Percentiles rank a stretch among this genome's conserved stretches.
Evolutionary conservation across 2,329 filamentous ascomycete species (phyloP).

Genomic region (Tympanopsis confertula): DNA sequence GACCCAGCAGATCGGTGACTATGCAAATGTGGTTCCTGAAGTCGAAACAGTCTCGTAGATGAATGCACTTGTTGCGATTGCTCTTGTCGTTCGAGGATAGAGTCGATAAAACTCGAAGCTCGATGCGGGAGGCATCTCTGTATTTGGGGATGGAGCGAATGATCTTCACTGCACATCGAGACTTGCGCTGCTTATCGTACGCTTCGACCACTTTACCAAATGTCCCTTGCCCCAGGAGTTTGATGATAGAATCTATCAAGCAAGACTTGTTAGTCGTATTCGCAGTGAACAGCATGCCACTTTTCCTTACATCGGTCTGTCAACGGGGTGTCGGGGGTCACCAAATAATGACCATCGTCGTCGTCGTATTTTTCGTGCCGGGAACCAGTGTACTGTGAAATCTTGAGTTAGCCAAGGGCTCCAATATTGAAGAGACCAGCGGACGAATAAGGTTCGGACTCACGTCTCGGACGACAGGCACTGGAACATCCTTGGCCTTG

Average conservation of each 20-base stretch:
- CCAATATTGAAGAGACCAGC: constrained; percentile 5
- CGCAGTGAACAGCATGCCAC: too few species aligned
- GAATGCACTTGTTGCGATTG: constrained; percentile 93
- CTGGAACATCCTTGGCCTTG: constrained; percentile 71
- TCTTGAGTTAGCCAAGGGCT: constrained; percentile 7
- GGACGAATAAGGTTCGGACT: constrained; percentile 20
- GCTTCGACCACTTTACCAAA: constrained; percentile 98
- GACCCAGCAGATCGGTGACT: constrained; percentile 63
- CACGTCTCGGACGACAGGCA: constrained; percentile 52
- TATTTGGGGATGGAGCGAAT: constrained; percentile 98
- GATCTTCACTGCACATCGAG: constrained; percentile 87
- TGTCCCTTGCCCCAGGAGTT: constrained; percentile 86
- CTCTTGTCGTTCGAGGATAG: constrained; percentile 80
- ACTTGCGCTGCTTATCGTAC: constrained; percentile 64
- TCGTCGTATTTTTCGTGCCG: constrained; percentile 75
- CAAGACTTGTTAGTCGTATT: background rate
- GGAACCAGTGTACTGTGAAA: constrained; percentile 24
- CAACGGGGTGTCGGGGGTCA: constrained; percentile 73
- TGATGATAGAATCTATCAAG: constrained; percentile 67
- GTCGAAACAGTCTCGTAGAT: constrained; percentile 92
- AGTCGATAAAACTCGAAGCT: constrained; percentile 83
- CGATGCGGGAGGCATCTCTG: constrained; percentile 87
- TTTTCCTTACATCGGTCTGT: constrained; percentile 78
- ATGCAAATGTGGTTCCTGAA: constrained; percentile 93
- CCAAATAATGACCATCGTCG: constrained; percentile 93